Evolutionary conservation across 805 yeast genomes (phyloP).

Genomic region (Kurtzmaniella fragi): DNA sequence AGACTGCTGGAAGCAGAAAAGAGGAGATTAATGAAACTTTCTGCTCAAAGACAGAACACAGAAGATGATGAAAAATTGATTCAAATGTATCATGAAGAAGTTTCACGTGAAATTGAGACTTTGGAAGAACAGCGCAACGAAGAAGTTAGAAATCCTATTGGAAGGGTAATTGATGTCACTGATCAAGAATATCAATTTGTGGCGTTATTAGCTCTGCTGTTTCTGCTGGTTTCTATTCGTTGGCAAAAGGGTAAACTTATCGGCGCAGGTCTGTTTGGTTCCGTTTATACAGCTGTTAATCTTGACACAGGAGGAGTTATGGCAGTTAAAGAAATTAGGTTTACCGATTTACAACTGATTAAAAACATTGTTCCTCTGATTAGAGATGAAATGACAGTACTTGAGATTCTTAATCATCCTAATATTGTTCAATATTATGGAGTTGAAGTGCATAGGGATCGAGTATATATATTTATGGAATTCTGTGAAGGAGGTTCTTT

Average conservation of each 20-base stretch:
- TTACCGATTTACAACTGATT: constrained; percentile 83
- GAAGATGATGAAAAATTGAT: constrained; percentile 36
- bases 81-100: constrained; percentile 57
- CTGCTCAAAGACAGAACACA: constrained; percentile 46
- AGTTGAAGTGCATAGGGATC: constrained; percentile 94
- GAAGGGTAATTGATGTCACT: constrained; percentile 83
- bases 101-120: constrained; percentile 57
- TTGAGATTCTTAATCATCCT: constrained; percentile 93
- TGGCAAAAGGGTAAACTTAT: constrained; percentile 95
- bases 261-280: constrained; percentile 96
- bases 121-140: constrained; percentile 51
- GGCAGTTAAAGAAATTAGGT: constrained; percentile 94
- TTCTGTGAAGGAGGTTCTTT: constrained; percentile 94
- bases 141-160: constrained; percentile 49
- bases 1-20: constrained; percentile 70
- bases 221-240: constrained; percentile 84
- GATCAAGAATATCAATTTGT: constrained; percentile 85
- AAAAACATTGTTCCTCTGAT: constrained; percentile 81
- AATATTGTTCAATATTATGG: constrained; percentile 96
- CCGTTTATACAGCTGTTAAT: constrained; percentile 87
- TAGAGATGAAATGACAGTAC: constrained; percentile 93
- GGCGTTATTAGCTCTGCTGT: constrained; percentile 79
- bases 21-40: constrained; percentile 50
- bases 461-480: constrained; percentile 95
- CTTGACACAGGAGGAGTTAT: constrained; percentile 92